A percentile compares a stretch with the other conserved stretches of the same genome.
Conservation (phyloP, 805 yeast species). For the Candida mattraensis region DNA sequence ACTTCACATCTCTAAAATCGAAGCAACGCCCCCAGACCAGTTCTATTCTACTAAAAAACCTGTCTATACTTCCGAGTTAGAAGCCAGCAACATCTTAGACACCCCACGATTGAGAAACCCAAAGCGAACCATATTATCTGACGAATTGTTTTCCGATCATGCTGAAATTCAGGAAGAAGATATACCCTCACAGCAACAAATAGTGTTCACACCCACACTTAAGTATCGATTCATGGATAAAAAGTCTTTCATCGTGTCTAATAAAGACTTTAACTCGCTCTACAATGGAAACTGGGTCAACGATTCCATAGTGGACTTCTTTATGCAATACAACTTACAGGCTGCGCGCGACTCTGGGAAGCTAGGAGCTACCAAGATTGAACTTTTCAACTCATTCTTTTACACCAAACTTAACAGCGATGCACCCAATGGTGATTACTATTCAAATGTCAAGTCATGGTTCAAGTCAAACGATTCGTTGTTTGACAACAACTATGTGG, state of each 20-base stretch:
- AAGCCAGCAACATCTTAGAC: constrained; percentile 11
- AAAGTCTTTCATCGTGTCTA: constrained; percentile 54
- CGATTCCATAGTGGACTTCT: constrained; percentile 85
- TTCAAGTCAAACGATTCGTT: constrained; percentile 60
- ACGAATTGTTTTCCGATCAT: no score
- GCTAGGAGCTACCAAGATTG: constrained; percentile 39
- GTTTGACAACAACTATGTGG: constrained; percentile 55
- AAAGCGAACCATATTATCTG: no score
- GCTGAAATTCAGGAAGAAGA: constrained; percentile 29
- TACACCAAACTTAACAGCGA: constrained; percentile 57
- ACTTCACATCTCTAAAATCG: constrained; percentile 7
- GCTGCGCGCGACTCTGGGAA: constrained; percentile 36
- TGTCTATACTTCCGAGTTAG: constrained; percentile 10
- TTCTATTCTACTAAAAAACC: constrained; percentile 13
- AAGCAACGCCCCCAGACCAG: constrained; percentile 9
- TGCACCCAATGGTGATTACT: constrained; percentile 37
- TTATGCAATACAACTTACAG: constrained; percentile 52
- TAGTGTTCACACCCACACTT: constrained; percentile 37
- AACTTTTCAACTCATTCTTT: constrained; percentile 78
- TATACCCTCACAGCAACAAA: constrained; percentile 30
- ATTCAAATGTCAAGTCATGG: constrained; percentile 75
- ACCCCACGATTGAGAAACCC: constrained; percentile 9
- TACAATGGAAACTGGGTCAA: constrained; percentile 85
- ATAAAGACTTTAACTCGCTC: constrained; percentile 75
- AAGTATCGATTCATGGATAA: constrained; percentile 54